Evolutionary conservation across 768 basidiomycete species (phyloP).

Genomic region (Podaxis pistillaris): DNA sequence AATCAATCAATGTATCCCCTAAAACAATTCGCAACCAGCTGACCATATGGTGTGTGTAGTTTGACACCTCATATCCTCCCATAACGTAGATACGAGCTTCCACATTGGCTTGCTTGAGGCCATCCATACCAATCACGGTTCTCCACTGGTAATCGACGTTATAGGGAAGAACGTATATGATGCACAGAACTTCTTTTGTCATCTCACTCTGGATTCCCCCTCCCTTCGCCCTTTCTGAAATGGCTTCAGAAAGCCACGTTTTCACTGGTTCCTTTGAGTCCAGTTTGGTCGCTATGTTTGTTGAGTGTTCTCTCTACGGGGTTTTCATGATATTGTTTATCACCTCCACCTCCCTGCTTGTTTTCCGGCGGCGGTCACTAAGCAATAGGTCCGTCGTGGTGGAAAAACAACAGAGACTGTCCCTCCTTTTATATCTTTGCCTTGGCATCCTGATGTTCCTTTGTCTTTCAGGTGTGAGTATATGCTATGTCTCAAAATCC

Average conservation of each 20-base stretch:
- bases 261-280: too few species aligned
- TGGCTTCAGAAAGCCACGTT: not conserved
- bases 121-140: not conserved
- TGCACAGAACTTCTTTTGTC: not conserved
- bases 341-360: not conserved
- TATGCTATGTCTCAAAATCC: not conserved
- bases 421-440: not conserved
- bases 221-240: not conserved
- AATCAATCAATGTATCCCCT: too few species aligned
- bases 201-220: not conserved
- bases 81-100: not conserved
- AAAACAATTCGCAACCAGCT: too few species aligned
- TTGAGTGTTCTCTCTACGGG: slow-evolving; percentile 1
- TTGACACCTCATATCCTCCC: not conserved
- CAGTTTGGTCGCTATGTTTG: not conserved
- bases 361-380: not conserved
- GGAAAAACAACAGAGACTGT: not conserved
- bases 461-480: slow-evolving; percentile 1
- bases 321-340: slow-evolving; percentile 2
- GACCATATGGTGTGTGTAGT: not conserved
- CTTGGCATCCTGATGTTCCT: slow-evolving; percentile 4
- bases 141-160: not conserved
- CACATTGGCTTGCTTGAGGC: not conserved
- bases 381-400: not conserved
- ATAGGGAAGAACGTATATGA: not conserved